phyloP scores from a whole-genome alignment of 768 basidiomycete genomes.

The Lanmaoa rubissima region DNA sequence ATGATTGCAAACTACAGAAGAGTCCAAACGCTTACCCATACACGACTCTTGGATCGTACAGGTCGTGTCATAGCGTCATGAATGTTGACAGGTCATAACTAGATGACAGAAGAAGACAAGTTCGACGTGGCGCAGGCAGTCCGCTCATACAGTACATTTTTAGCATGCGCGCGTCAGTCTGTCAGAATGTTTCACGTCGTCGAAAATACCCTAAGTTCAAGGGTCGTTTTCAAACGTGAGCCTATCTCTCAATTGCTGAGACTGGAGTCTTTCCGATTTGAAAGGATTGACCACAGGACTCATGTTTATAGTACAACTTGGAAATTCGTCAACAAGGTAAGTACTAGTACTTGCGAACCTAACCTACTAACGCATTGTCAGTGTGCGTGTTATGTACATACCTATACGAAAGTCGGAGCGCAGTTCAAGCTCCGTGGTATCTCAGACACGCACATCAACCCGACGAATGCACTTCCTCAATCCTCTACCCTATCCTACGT shows the following conservation, averaged over 20 bases:
- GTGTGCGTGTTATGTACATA: constrained; percentile 87
- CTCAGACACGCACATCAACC: constrained; percentile 72
- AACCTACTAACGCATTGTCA: constrained; percentile 35
- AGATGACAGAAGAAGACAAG: background rate
- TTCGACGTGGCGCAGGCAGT: too few species aligned
- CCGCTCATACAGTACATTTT: too few species aligned
- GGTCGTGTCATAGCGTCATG: too few species aligned
- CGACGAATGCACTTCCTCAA: constrained; percentile 41
- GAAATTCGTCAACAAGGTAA: background rate
- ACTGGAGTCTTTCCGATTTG: background rate
- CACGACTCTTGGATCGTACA: too few species aligned
- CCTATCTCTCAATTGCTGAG: background rate
- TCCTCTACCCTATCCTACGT: constrained; percentile 51
- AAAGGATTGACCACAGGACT: constrained; percentile 86
- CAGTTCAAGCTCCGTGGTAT: constrained; percentile 84
- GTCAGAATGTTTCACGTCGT: background rate
- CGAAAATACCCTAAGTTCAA: background rate
- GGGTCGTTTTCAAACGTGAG: background rate
- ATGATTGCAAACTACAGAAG: background rate
- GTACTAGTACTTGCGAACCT: too few species aligned
- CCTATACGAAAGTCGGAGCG: constrained; percentile 84
- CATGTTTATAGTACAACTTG: constrained; percentile 91
- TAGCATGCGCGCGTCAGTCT: too few species aligned
- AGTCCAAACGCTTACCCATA: background rate
- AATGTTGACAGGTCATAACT: background rate